phyloP scores from a whole-genome alignment of 768 basidiomycete genomes.

The Mrakia gelida region DNA sequence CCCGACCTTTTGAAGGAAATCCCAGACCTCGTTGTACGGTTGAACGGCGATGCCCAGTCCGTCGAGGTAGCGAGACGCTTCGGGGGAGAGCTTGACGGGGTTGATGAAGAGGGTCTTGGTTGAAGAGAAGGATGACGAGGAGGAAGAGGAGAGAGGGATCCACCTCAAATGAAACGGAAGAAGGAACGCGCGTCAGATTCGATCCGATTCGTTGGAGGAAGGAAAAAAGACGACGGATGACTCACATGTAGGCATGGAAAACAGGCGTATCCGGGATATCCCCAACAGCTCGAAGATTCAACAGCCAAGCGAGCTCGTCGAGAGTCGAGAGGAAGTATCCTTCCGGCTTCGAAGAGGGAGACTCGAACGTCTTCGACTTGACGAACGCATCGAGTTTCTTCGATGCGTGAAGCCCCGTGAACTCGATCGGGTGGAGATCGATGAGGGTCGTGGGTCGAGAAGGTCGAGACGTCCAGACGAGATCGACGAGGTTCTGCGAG shows the following conservation, averaged over 20 bases:
- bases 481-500: conserved; percentile 67
- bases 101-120: conserved; percentile 71
- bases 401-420: conserved; percentile 14
- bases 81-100: conserved; percentile 55
- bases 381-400: background rate
- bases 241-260: conserved; percentile 79
- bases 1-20: conserved; percentile 52
- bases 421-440: conserved; percentile 65
- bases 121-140: background rate
- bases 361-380: background rate
- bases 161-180: background rate
- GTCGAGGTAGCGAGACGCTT: conserved; percentile 48
- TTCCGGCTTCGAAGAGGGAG: conserved; percentile 28
- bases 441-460: conserved; percentile 58
- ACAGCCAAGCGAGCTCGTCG: conserved; percentile 77
- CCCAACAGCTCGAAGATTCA: conserved; percentile 57
- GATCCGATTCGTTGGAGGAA: background rate
- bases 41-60: conserved; percentile 56
- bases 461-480: conserved; percentile 63
- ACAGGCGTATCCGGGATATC: conserved; percentile 91
- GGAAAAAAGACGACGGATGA: conserved; percentile 46
- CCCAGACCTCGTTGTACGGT: conserved; percentile 75
- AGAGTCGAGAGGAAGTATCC: conserved; percentile 78
- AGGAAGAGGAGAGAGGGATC: background rate
- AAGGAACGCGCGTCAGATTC: too few species aligned